phyloP scores from a whole-genome alignment of 2,329 filamentous ascomycete species.

The Pyrenochaeta sp. region DNA sequence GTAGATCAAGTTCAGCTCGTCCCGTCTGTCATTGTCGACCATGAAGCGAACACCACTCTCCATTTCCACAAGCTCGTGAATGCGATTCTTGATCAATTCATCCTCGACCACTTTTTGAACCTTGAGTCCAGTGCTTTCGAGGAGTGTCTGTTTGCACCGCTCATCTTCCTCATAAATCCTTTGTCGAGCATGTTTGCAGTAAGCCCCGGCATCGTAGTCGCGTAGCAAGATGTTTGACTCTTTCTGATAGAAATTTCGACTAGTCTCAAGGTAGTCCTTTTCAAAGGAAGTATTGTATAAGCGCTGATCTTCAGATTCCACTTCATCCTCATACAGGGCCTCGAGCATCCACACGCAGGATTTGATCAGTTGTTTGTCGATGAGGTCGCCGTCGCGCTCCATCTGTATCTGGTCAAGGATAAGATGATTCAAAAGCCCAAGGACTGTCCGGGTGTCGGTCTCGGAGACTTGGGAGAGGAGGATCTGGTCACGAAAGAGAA shows the following conservation, averaged over 20 bases:
- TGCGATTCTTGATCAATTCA: constrained; percentile 78
- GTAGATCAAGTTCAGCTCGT: constrained; percentile 83
- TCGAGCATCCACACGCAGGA: constrained; percentile 91
- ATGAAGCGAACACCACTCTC: constrained; percentile 88
- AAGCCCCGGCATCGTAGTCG: constrained; percentile 80
- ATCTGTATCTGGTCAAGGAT: constrained; percentile 90
- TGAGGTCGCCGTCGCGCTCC: constrained; percentile 88
- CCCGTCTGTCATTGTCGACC: constrained; percentile 85
- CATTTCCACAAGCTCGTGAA: constrained; percentile 82
- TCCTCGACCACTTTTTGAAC: constrained; percentile 80
- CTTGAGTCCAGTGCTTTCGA: constrained; percentile 73
- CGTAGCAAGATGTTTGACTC: constrained; percentile 79
- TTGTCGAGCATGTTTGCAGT: constrained; percentile 77
- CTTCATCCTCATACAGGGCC: constrained; percentile 80
- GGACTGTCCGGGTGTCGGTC: constrained; percentile 62
- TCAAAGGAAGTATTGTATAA: constrained; percentile 88
- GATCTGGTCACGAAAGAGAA: constrained; percentile 86
- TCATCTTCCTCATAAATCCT: constrained; percentile 82
- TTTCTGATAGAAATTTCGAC: constrained; percentile 73
- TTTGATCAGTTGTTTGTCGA: constrained; percentile 82
- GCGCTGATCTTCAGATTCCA: constrained; percentile 78
- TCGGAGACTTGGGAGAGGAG: constrained; percentile 65
- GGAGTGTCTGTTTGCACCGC: constrained; percentile 83
- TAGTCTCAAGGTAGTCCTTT: constrained; percentile 74
- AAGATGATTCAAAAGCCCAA: constrained; percentile 79